Evolutionary conservation across 2,329 filamentous ascomycete species (phyloP).

Genomic region (Rosellinia necatrix): DNA sequence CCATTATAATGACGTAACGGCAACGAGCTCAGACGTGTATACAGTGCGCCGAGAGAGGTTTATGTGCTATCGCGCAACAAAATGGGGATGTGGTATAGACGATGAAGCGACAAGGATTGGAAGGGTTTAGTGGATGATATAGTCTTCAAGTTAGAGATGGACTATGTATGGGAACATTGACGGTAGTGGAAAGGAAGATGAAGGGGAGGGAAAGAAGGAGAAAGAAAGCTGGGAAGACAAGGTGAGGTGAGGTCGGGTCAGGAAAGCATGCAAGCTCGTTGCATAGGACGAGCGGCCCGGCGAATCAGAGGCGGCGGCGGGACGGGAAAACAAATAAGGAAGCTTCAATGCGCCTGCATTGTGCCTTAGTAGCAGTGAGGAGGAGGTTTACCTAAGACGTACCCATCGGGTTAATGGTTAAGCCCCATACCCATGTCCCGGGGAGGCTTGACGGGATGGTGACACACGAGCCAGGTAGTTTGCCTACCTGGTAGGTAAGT

Average conservation of each 20-base stretch:
- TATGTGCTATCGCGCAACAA: conserved; percentile 16
- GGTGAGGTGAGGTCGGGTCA: conserved; percentile 37
- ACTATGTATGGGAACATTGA: conserved; percentile 2
- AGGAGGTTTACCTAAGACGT: conserved; percentile 28
- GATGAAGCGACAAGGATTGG: conserved; percentile 6
- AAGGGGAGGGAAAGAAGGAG: conserved; percentile 15
- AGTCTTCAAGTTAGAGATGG: conserved; percentile 6
- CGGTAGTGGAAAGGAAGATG: conserved; percentile 15
- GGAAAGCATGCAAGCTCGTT: conserved; percentile 31
- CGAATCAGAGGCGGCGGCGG: conserved; percentile 38
- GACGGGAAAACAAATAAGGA: conserved; percentile 36
- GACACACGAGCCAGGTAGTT: conserved; percentile 6
- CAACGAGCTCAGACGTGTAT: conserved; percentile 24
- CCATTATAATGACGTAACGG: conserved; percentile 45
- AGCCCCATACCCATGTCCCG: conserved; percentile 5
- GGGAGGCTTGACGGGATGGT: conserved; percentile 21
- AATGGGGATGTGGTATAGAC: conserved; percentile 14
- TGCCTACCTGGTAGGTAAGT: background rate
- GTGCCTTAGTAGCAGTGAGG: background rate
- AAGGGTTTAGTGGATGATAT: background rate
- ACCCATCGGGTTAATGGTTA: conserved; percentile 19
- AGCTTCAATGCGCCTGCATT: conserved; percentile 14
- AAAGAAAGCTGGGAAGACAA: conserved; percentile 24
- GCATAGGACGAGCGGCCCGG: conserved; percentile 29
- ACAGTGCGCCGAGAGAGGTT: conserved; percentile 30